Percentiles rank a stretch among this genome's conserved stretches.
Conservation (phyloP, 2,329 filamentous ascomycete species). For the Cladosporium sp. region DNA sequence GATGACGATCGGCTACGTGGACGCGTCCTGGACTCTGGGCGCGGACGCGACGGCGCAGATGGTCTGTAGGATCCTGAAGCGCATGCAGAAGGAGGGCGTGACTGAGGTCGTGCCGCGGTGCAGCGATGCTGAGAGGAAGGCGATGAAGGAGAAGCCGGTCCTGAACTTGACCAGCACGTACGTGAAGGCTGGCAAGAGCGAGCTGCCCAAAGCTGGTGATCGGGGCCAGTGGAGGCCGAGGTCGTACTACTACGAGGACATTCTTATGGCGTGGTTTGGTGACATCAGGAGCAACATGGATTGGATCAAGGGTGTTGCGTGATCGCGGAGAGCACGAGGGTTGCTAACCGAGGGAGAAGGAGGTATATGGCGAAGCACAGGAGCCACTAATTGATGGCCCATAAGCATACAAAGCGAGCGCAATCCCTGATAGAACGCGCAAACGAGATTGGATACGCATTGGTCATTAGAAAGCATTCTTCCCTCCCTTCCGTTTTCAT, state of each 20-base stretch:
- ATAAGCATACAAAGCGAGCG: too few relatives aligned
- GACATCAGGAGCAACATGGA: constrained; percentile 37
- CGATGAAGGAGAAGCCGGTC: constrained; percentile 35
- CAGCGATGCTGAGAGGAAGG: constrained; percentile 32
- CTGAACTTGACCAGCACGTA: constrained; percentile 48
- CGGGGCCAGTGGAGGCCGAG: constrained; percentile 39
- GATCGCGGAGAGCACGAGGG: neutral
- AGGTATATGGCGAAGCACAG: too few relatives aligned
- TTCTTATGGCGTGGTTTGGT: constrained; percentile 37
- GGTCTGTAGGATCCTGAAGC: constrained; percentile 45
- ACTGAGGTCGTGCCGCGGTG: constrained; percentile 39
- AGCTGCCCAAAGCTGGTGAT: constrained; percentile 45
- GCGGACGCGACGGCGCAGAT: constrained; percentile 49
- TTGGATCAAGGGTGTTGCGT: constrained; percentile 23
- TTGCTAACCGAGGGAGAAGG: too few relatives aligned
- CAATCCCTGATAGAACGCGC: too few relatives aligned
- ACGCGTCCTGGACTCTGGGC: constrained; percentile 57
- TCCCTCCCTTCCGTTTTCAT: too few relatives aligned
- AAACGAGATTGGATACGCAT: too few relatives aligned
- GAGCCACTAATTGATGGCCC: too few relatives aligned
- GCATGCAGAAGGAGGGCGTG: constrained; percentile 42
- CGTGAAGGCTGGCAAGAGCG: constrained; percentile 36
- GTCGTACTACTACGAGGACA: constrained; percentile 40
- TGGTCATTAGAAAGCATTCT: too few relatives aligned
- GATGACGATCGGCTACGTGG: constrained; percentile 55